Evolutionary conservation across 2,329 filamentous ascomycete species (phyloP).

Genomic region (Stemphylium beticola): DNA sequence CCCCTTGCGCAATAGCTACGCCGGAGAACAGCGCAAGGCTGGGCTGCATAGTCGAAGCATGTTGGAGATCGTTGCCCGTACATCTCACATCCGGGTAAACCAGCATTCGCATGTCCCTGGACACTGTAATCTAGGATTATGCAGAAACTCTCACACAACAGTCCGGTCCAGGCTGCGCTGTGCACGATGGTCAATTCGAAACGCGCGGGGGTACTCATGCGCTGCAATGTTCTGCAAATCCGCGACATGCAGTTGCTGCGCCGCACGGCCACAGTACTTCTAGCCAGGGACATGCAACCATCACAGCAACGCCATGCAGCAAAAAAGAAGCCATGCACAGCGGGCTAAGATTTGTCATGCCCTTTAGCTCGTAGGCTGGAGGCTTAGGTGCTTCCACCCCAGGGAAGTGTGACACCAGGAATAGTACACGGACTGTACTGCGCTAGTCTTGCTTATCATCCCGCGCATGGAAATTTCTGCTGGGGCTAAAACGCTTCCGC

Average conservation of each 20-base stretch:
- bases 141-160: not conserved
- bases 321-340: not conserved
- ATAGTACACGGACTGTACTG: not conserved
- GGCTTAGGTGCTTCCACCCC: not conserved
- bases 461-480: not conserved
- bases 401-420: not conserved
- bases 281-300: not conserved
- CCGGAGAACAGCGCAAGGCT: no score
- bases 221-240: conserved; percentile 1
- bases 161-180: not conserved
- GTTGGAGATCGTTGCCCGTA: no score
- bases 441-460: not conserved
- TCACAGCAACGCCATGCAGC: not conserved
- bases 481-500: conserved; percentile 3
- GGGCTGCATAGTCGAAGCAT: no score
- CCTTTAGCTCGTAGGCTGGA: not conserved
- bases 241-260: not conserved
- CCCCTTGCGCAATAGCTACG: no score
- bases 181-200: not conserved
- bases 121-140: not conserved
- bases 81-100: no score
- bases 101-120: no score
- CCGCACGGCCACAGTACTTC: not conserved
- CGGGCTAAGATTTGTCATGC: not conserved
- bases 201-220: not conserved